Conservation (phyloP, 768 basidiomycete species). For the Pulveroboletus sp. region DNA sequence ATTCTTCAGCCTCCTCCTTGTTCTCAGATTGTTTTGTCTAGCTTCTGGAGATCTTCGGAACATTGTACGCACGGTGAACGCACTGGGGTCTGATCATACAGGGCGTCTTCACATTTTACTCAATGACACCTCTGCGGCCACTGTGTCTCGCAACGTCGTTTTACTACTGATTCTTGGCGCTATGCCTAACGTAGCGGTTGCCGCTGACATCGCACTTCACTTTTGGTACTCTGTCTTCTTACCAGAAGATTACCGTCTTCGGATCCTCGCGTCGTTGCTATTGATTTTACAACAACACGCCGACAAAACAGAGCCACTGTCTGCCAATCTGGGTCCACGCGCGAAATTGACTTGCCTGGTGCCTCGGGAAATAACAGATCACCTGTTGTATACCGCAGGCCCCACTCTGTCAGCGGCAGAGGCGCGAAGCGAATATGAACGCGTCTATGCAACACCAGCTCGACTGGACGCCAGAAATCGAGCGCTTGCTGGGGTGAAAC, state of each 20-base stretch:
- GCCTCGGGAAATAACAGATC: slow-evolving; percentile 24
- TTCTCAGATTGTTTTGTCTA: slow-evolving; percentile 3
- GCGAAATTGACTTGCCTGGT: slow-evolving; percentile 22
- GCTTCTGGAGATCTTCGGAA: slow-evolving; percentile 49
- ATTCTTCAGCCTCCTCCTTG: neutral
- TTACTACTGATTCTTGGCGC: slow-evolving; percentile 39
- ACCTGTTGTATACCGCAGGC: slow-evolving; percentile 28
- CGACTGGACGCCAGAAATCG: slow-evolving; percentile 42
- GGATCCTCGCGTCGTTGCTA: slow-evolving; percentile 18
- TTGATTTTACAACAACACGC: slow-evolving; percentile 10
- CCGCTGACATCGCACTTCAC: slow-evolving; percentile 45
- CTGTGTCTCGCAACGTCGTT: slow-evolving; percentile 38
- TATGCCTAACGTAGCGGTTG: slow-evolving; percentile 28
- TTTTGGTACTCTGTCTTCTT: slow-evolving; percentile 46
- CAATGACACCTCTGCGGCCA: slow-evolving; percentile 36
- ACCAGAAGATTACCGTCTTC: slow-evolving; percentile 29
- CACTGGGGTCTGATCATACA: slow-evolving; percentile 36
- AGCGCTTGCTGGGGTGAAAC: slow-evolving; percentile 34
- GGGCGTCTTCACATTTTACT: slow-evolving; percentile 39
- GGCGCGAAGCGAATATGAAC: slow-evolving; percentile 30
- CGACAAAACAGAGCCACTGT: slow-evolving; percentile 14
- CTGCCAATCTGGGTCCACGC: slow-evolving; percentile 8
- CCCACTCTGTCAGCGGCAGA: slow-evolving; percentile 15
- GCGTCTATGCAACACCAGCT: slow-evolving; percentile 31
- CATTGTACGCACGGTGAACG: slow-evolving; percentile 41